Percentiles rank a stretch among this genome's conserved stretches.
Conservation (phyloP, 2,329 filamentous ascomycete genomes). For the Mariannaea sp. region DNA sequence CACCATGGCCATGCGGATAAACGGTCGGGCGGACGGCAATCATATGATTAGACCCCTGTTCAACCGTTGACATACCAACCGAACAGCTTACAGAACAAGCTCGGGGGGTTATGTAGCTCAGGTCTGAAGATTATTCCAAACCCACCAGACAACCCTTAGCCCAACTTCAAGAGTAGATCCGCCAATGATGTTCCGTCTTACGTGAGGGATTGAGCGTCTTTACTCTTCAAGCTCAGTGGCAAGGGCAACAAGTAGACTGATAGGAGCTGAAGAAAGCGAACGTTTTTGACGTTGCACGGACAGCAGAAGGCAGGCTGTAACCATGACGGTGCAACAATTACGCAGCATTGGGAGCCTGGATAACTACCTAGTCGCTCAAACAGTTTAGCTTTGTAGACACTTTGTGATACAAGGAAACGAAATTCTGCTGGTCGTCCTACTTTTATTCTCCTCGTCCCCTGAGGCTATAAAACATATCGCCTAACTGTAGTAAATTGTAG, state of each 20-base stretch:
- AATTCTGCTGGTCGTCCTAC: no score
- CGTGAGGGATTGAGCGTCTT: background rate
- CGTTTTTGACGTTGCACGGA: background rate
- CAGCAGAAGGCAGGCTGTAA: background rate
- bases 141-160: background rate
- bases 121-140: background rate
- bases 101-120: constrained; percentile 1
- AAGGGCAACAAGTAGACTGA: background rate
- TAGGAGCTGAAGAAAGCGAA: background rate
- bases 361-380: no score
- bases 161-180: constrained; percentile 6
- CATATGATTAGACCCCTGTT: constrained; percentile 4
- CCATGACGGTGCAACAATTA: no score
- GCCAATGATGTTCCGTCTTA: background rate
- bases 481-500: no score
- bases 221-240: background rate
- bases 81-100: background rate
- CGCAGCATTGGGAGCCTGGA: no score
- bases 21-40: constrained; percentile 3
- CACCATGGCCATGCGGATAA: background rate
- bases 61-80: constrained; percentile 4
- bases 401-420: no score
- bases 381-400: no score
- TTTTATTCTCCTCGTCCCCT: no score
- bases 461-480: no score